Conservation (phyloP, 169 alveolate genomes). For the Plasmodium berghei region DNA sequence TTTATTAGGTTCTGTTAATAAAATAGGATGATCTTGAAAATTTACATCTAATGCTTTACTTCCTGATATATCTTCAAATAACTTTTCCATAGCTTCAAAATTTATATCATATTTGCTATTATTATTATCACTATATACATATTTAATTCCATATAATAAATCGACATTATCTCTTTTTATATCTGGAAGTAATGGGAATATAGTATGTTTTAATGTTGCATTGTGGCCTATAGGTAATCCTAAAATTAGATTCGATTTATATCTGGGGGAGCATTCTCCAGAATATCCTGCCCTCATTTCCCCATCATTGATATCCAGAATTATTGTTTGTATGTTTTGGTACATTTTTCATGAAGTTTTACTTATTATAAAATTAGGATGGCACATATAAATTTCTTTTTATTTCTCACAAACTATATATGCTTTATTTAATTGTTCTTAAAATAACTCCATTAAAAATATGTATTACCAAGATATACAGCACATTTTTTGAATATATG, state of each 20-base stretch:
- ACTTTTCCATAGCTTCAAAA: constrained; percentile 79
- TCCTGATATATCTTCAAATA: constrained; percentile 82
- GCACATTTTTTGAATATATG: too few relatives aligned
- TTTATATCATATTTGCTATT: constrained; percentile 59
- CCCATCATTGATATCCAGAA: constrained; percentile 84
- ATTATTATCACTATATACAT: constrained; percentile 77
- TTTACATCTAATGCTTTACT: constrained; percentile 82
- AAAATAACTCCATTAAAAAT: too few relatives aligned
- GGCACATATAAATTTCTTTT: neutral
- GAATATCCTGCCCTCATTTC: constrained; percentile 80
- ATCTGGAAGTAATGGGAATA: constrained; percentile 84
- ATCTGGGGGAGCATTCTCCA: constrained; percentile 83
- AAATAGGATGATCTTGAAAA: constrained; percentile 81
- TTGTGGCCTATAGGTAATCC: constrained; percentile 79
- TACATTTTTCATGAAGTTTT: constrained; percentile 33
- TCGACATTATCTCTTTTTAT: constrained; percentile 83
- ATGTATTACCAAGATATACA: too few relatives aligned
- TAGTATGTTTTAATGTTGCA: constrained; percentile 82
- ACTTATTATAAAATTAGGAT: neutral
- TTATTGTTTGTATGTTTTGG: constrained; percentile 78
- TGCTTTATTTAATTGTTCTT: neutral
- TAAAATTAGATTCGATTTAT: constrained; percentile 78
- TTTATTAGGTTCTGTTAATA: constrained; percentile 82
- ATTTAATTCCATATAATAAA: constrained; percentile 80
- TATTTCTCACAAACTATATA: neutral